phyloP scores from a whole-genome alignment of 1,139 yeast genomes.

The Candida sp. region DNA sequence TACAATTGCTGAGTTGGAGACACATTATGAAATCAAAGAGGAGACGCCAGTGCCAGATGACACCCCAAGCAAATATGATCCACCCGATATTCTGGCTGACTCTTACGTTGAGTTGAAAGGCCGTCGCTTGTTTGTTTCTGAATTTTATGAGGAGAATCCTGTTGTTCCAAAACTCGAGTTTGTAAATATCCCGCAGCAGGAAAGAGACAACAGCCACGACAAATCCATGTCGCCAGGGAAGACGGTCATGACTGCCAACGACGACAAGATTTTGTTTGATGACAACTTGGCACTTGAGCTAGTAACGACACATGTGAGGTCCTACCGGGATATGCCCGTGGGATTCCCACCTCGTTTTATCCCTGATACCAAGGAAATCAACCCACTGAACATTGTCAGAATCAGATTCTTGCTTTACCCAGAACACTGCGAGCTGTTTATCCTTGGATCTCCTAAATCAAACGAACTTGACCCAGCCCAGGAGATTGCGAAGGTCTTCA shows the following conservation, averaged over 20 bases:
- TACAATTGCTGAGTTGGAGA: conserved; percentile 7
- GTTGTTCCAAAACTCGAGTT: conserved; percentile 29
- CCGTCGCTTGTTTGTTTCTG: conserved; percentile 37
- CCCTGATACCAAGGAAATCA: conserved; percentile 22
- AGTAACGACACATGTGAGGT: conserved; percentile 29
- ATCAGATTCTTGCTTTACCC: conserved; percentile 45
- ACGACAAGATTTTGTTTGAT: conserved; percentile 21
- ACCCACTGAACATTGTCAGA: conserved; percentile 36
- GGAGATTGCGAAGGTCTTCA: conserved; percentile 64
- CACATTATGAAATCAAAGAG: too few species aligned
- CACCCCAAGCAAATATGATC: too few species aligned
- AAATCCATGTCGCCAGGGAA: conserved; percentile 12
- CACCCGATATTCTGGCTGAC: conserved; percentile 40
- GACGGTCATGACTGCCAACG: conserved; percentile 20
- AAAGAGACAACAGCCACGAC: neutral
- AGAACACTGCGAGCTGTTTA: conserved; percentile 42
- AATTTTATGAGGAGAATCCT: conserved; percentile 25
- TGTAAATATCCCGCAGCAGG: conserved; percentile 8
- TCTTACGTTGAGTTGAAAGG: conserved; percentile 33
- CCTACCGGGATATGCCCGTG: conserved; percentile 38
- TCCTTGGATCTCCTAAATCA: conserved; percentile 50
- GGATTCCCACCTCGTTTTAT: conserved; percentile 40
- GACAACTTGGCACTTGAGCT: conserved; percentile 36
- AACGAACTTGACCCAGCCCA: conserved; percentile 72
- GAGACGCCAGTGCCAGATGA: too few species aligned